A percentile compares a stretch with the other conserved stretches of the same genome.
These are phyloP conservation scores for Yamadazyma triangularis DNA, from an alignment of 1,139 yeast species.

Conservation along the genomic window DNA sequence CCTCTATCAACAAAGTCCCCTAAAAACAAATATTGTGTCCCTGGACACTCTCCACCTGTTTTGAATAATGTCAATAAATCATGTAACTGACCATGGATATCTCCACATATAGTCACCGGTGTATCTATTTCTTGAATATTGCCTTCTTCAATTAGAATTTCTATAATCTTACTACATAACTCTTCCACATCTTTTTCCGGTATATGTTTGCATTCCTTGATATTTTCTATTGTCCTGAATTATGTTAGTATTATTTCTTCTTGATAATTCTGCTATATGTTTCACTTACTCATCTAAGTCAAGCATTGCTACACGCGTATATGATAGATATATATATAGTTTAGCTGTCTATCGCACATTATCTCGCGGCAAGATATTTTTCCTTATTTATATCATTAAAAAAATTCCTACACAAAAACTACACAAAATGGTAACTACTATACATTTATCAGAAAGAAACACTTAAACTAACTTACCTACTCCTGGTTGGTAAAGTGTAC, in stretches of 20 bases:
- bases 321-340: no score
- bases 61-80: constrained; percentile 86
- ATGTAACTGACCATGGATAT: constrained; percentile 95
- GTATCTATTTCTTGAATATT: constrained; percentile 52
- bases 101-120: constrained; percentile 98
- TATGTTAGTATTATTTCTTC: no score
- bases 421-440: no score
- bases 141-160: constrained; percentile 50
- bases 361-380: no score
- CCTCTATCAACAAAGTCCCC: constrained; percentile 96
- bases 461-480: neutral
- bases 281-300: constrained; percentile 33
- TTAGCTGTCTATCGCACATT: no score
- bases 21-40: constrained; percentile 70
- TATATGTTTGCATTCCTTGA: constrained; percentile 42
- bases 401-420: no score
- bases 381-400: no score
- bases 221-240: constrained; percentile 27
- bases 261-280: no score
- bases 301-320: no score
- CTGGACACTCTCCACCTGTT: constrained; percentile 83
- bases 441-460: neutral
- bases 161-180: constrained; percentile 48
- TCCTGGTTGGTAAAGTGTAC: constrained; percentile 55
- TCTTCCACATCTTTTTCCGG: constrained; percentile 54